Evolutionary conservation across 805 yeast species (phyloP).

Genomic region (Candida yuanshanica): DNA sequence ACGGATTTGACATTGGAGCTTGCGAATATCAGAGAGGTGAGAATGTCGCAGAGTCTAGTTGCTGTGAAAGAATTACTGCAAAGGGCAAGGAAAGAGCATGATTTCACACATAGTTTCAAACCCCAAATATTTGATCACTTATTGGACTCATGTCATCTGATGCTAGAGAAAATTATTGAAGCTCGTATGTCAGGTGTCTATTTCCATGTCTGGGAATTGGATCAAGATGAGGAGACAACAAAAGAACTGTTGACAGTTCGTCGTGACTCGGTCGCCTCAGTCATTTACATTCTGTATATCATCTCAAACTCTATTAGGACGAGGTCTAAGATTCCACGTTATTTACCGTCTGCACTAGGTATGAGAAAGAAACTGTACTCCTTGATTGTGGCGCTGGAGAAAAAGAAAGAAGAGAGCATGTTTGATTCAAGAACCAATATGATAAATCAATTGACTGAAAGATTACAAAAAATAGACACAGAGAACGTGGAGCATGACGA

Average conservation of each 20-base stretch:
- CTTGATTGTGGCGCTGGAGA: slow-evolving; percentile 29
- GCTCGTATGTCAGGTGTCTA: slow-evolving; percentile 44
- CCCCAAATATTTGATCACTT: slow-evolving; percentile 28
- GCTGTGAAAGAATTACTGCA: slow-evolving; percentile 34
- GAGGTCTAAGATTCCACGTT: slow-evolving; percentile 33
- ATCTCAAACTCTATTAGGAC: slow-evolving; percentile 37
- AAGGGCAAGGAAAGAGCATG: slow-evolving; percentile 33
- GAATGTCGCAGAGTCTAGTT: slow-evolving; percentile 38
- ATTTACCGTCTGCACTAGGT: slow-evolving; percentile 39
- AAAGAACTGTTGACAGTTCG: slow-evolving; percentile 36
- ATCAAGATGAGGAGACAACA: slow-evolving; percentile 31
- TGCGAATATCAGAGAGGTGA: slow-evolving; percentile 42
- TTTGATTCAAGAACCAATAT: neutral
- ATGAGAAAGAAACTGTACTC: slow-evolving; percentile 39
- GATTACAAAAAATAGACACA: slow-evolving; percentile 6
- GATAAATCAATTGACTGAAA: slow-evolving; percentile 9
- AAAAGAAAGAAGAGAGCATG: slow-evolving; percentile 4
- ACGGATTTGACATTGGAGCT: slow-evolving; percentile 38
- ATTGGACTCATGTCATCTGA: slow-evolving; percentile 31
- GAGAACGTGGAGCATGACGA: neutral
- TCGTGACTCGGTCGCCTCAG: slow-evolving; percentile 43
- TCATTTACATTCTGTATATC: slow-evolving; percentile 36
- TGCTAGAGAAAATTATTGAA: slow-evolving; percentile 39
- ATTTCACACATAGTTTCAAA: slow-evolving; percentile 31
- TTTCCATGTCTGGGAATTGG: slow-evolving; percentile 41